These are phyloP conservation scores for Cytidiella melzeri DNA, from an alignment of 768 basidiomycete species.

Conservation along the genomic window DNA sequence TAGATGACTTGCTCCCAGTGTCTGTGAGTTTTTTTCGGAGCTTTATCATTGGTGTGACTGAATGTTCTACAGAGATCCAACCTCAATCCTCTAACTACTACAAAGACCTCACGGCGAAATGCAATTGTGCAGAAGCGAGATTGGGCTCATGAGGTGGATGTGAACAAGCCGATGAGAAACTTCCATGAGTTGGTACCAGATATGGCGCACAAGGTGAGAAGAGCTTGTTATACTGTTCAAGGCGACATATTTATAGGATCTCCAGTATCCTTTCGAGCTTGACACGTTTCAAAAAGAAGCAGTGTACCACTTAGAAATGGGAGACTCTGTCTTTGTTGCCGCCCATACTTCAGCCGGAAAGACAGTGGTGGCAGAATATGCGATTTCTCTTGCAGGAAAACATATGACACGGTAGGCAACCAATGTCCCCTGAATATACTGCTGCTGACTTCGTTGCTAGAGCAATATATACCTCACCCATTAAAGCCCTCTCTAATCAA, in stretches of 20 bases:
- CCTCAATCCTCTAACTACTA: conserved; percentile 45
- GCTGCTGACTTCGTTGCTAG: conserved; percentile 32
- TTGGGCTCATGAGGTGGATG: conserved; percentile 97
- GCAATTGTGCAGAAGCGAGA: conserved; percentile 65
- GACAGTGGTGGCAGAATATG: conserved; percentile 98
- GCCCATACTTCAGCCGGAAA: conserved; percentile 99
- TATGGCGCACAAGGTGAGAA: conserved; percentile 86
- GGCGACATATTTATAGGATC: not conserved
- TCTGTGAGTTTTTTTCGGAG: conserved; percentile 17
- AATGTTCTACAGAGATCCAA: conserved; percentile 42
- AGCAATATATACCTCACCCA: conserved; percentile 97
- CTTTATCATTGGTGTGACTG: not conserved
- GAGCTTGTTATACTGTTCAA: not conserved
- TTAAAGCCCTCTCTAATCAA: conserved; percentile 97
- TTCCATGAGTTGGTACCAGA: conserved; percentile 92
- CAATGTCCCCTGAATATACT: not conserved
- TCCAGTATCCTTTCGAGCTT: conserved; percentile 95
- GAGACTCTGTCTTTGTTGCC: conserved; percentile 98
- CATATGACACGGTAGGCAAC: conserved; percentile 91
- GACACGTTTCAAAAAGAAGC: conserved; percentile 99
- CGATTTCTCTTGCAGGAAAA: conserved; percentile 92
- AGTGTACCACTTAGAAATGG: conserved; percentile 94
- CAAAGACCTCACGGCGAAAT: conserved; percentile 37
- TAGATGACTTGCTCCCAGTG: conserved; percentile 68
- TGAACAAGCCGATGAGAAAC: conserved; percentile 83